Conservation (phyloP, 331 rosid species). For the Cydonia oblonga region DNA sequence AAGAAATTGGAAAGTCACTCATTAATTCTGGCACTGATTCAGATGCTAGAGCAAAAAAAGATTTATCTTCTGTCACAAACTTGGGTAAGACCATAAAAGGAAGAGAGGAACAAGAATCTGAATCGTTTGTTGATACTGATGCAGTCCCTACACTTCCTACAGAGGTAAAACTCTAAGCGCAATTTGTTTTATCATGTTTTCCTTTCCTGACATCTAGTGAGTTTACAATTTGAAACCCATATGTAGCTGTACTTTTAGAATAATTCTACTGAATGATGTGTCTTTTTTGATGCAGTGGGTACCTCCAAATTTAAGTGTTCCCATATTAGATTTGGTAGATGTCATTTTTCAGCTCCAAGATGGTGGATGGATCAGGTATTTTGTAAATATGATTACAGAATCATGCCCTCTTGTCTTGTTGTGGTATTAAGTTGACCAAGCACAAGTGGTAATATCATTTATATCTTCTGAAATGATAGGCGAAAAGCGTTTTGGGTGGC, state of each 20-base stretch:
- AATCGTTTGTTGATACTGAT: slow-evolving; percentile 46
- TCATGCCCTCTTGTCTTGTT: neutral
- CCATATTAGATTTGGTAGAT: slow-evolving; percentile 84
- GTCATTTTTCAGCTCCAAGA: slow-evolving; percentile 93
- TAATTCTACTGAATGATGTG: neutral
- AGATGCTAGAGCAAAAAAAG: slow-evolving; percentile 32
- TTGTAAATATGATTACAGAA: neutral
- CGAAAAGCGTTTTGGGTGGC: slow-evolving; percentile 98
- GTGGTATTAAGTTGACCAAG: slow-evolving; percentile 5
- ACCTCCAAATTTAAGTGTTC: slow-evolving; percentile 85
- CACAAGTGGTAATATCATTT: neutral
- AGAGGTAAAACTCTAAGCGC: slow-evolving; percentile 45
- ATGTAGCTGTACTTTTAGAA: neutral
- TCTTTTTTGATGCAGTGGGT: slow-evolving; percentile 68
- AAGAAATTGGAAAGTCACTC: slow-evolving; percentile 26
- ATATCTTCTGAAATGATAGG: slow-evolving; percentile 35
- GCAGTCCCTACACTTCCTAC: slow-evolving; percentile 58
- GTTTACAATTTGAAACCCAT: neutral
- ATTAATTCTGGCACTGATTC: slow-evolving; percentile 30
- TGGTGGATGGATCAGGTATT: slow-evolving; percentile 99
- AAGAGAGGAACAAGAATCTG: slow-evolving; percentile 35
- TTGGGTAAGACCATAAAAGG: slow-evolving; percentile 32
- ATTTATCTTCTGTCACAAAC: slow-evolving; percentile 31
- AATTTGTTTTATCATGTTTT: neutral
- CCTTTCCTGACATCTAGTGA: slow-evolving; percentile 11